These are phyloP conservation scores for Lactarius akahatsu DNA, from an alignment of 768 basidiomycete species.

Conservation along the genomic window DNA sequence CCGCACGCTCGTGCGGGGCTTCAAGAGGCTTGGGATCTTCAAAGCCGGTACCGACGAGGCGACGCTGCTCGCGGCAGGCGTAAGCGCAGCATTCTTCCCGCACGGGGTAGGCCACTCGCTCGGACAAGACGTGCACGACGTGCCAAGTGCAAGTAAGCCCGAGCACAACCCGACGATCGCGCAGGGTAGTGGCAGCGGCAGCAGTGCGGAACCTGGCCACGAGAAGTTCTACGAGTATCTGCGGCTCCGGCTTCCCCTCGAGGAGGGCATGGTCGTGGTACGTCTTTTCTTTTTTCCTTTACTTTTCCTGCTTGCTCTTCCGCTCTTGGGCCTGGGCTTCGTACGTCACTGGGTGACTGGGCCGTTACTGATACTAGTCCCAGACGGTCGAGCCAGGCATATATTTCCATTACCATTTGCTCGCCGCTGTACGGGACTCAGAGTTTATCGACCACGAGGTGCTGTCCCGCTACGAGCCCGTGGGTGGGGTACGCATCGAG, in stretches of 20 bases:
- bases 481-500: slow-evolving; percentile 93
- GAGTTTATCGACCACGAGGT: slow-evolving; percentile 67
- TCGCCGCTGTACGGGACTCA: slow-evolving; percentile 61
- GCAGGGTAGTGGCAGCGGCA: slow-evolving; percentile 9
- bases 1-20: slow-evolving; percentile 73
- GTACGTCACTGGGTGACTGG: not conserved
- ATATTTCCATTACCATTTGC: slow-evolving; percentile 80
- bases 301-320: not conserved
- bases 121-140: slow-evolving; percentile 94
- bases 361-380: slow-evolving; percentile 10
- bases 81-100: slow-evolving; percentile 88
- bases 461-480: slow-evolving; percentile 66
- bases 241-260: slow-evolving; percentile 70
- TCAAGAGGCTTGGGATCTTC: slow-evolving; percentile 86
- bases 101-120: slow-evolving; percentile 91
- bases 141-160: slow-evolving; percentile 80
- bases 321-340: not conserved
- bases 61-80: slow-evolving; percentile 71
- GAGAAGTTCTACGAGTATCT: slow-evolving; percentile 77
- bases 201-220: slow-evolving; percentile 38
- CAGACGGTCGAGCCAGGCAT: slow-evolving; percentile 90
- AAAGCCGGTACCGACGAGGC: slow-evolving; percentile 61
- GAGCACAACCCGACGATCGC: slow-evolving; percentile 50
- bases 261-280: slow-evolving; percentile 83
- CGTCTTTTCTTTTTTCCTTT: slow-evolving; percentile 35